Percentiles rank a stretch among this genome's conserved stretches.
These are phyloP conservation scores for Aspergillus eucalypticola DNA, from an alignment of 2,329 filamentous ascomycete species.

Conservation along the genomic window DNA sequence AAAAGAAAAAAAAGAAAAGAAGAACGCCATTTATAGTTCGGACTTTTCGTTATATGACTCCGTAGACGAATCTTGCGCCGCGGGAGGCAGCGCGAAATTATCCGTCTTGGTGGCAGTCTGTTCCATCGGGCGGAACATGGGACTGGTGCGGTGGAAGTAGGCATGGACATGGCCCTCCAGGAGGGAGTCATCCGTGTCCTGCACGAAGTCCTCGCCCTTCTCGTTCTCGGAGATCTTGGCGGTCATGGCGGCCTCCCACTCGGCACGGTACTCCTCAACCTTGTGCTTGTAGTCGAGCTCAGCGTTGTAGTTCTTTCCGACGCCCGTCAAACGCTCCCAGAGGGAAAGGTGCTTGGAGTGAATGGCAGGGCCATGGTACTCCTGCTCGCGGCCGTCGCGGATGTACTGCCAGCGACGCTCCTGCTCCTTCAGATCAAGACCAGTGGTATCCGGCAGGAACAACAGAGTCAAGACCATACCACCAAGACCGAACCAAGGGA, in stretches of 20 bases:
- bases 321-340: slow-evolving; percentile 80
- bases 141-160: slow-evolving; percentile 56
- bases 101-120: slow-evolving; percentile 33
- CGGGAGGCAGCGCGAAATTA: slow-evolving; percentile 37
- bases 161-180: slow-evolving; percentile 52
- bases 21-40: slow-evolving; percentile 12
- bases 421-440: slow-evolving; percentile 94
- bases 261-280: slow-evolving; percentile 75
- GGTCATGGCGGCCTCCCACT: slow-evolving; percentile 54
- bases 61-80: slow-evolving; percentile 29
- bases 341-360: slow-evolving; percentile 84
- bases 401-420: slow-evolving; percentile 92
- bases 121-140: slow-evolving; percentile 44
- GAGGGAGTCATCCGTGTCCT: slow-evolving; percentile 48
- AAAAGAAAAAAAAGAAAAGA: slow-evolving; percentile 6
- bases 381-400: slow-evolving; percentile 69
- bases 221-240: slow-evolving; percentile 54
- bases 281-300: slow-evolving; percentile 79
- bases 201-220: slow-evolving; percentile 30
- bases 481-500: slow-evolving; percentile 90
- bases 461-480: slow-evolving; percentile 80
- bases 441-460: slow-evolving; percentile 95
- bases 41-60: slow-evolving; percentile 28
- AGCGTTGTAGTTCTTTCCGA: slow-evolving; percentile 80
- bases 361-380: slow-evolving; percentile 92